Percentiles rank a stretch among this genome's conserved stretches.
Evolutionary conservation across 2,329 filamentous ascomycete genomes (phyloP).

Genomic region (Corynespora cassiicola): DNA sequence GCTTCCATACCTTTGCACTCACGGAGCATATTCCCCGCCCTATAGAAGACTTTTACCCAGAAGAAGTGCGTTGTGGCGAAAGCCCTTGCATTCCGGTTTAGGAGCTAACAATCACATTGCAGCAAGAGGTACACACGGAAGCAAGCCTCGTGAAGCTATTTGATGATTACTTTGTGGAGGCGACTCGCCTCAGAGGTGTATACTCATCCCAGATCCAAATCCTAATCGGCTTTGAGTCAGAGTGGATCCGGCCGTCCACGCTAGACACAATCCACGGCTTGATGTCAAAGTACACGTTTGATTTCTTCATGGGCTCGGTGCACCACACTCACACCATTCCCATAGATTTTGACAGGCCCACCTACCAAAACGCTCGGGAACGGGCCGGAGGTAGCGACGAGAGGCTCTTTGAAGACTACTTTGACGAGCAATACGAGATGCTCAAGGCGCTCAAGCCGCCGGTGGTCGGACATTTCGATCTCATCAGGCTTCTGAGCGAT

Average conservation of each 20-base stretch:
- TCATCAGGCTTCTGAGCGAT: slow-evolving; percentile 80
- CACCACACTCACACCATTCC: slow-evolving; percentile 88
- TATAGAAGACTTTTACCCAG: slow-evolving; percentile 84
- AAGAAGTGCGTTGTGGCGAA: slow-evolving; percentile 68
- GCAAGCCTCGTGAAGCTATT: slow-evolving; percentile 58
- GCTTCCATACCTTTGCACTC: slow-evolving; percentile 83
- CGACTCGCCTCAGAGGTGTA: slow-evolving; percentile 70
- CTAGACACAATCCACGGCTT: slow-evolving; percentile 67
- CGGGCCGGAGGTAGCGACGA: slow-evolving; percentile 64
- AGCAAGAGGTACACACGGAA: slow-evolving; percentile 33
- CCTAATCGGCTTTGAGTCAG: slow-evolving; percentile 88
- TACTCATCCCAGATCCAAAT: slow-evolving; percentile 78
- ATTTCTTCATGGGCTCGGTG: slow-evolving; percentile 92
- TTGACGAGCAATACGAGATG: slow-evolving; percentile 87
- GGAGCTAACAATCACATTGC: slow-evolving; percentile 12
- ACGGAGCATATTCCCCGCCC: slow-evolving; percentile 95
- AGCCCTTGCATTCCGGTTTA: neutral
- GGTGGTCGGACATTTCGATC: slow-evolving; percentile 92
- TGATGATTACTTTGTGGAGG: slow-evolving; percentile 77
- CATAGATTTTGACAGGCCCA: slow-evolving; percentile 80
- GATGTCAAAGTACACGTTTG: slow-evolving; percentile 68
- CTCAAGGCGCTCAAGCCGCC: slow-evolving; percentile 72
- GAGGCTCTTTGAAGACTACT: slow-evolving; percentile 80
- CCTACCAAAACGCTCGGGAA: slow-evolving; percentile 70
- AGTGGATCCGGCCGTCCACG: slow-evolving; percentile 81